phyloP scores from a whole-genome alignment of 31 red algal genomes.

The Endocladia muricata region DNA sequence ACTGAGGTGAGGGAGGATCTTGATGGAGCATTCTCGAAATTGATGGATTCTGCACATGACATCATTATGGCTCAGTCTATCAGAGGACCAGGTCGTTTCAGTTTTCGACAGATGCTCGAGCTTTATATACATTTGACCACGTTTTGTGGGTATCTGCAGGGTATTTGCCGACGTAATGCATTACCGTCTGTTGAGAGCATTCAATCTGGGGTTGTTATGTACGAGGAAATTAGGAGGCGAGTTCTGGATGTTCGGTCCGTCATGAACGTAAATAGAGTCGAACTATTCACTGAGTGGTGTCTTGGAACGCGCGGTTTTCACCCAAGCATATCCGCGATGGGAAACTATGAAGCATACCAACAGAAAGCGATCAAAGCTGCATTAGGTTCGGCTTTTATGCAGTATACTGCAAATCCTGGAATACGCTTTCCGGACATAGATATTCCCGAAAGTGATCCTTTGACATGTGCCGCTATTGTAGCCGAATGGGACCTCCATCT shows the following conservation, averaged over 20 bases:
- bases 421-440: conserved; percentile 2
- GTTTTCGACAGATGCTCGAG: conserved; percentile 57
- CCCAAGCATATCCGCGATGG: not conserved
- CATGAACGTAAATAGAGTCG: conserved; percentile 26
- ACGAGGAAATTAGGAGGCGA: conserved; percentile 47
- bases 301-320: conserved; percentile 24
- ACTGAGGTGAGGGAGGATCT: conserved; percentile 39
- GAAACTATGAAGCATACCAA: conserved; percentile 18
- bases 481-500: conserved; percentile 56
- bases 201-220: conserved; percentile 49
- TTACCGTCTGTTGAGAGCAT: conserved; percentile 54
- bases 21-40: conserved; percentile 36
- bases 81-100: conserved; percentile 46
- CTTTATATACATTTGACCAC: conserved; percentile 54
- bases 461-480: conserved; percentile 55
- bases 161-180: conserved; percentile 12
- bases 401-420: conserved; percentile 13
- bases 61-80: conserved; percentile 62
- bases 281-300: conserved; percentile 26
- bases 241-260: conserved; percentile 32
- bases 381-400: conserved; percentile 34
- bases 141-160: conserved; percentile 57
- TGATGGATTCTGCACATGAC: conserved; percentile 53
- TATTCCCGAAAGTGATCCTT: conserved; percentile 44
- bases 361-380: conserved; percentile 51